Base-by-base conservation (phyloP, 306 rosid genomes). In the Coriaria nepalensis region DNA sequence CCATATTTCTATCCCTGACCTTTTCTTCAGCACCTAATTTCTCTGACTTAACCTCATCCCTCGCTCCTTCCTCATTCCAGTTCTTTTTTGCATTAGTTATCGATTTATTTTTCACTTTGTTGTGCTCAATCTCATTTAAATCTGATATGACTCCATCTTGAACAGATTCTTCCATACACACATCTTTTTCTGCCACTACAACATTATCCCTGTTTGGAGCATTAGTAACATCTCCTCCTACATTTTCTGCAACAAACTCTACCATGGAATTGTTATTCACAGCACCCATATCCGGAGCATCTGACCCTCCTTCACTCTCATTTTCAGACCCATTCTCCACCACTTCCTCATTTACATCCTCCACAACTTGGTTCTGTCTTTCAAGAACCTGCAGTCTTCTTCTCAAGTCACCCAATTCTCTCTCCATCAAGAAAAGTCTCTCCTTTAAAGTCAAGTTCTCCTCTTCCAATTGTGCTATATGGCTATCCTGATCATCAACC, bases 401-500 rank as follows among this genome's bases (percentile, higher is more conserved):
- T 45, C 93, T 60, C 29, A 86, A 49, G 60, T 86, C 93, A 0
- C 79, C 81, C 50, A 86, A 53, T 61, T 86, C 88, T 51, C 88
- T 78, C 74, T 86, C 95, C 93, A 86, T 76, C 48, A 86, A 45
- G 59, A 86, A 86, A 53, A 86, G 79, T 8, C 86, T 78, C 69
- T 86, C 96, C 72, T 78, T 86, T 82, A 86, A 49, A 2, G 86
- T 81, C 73, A 86, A 66, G 62, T 86, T 86, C 64, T 86, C 96
- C 56, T 86, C 93, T 76, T 86, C 93, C 70, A 86, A 45, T 37
- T 86, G 96, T 9, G 88, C 93, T 35, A 86, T 78, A 66, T 81
- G 96, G 0, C 80, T 73, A 64, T 81, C 96, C 66, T 86, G 95
- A 72, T 86, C 96, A 70, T 81, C 96, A 20, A 86, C 96, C 63